A percentile compares a stretch with the other conserved stretches of the same genome.
Conservation (phyloP, 2,329 filamentous ascomycete genomes). For the Clathrospora elynae region DNA sequence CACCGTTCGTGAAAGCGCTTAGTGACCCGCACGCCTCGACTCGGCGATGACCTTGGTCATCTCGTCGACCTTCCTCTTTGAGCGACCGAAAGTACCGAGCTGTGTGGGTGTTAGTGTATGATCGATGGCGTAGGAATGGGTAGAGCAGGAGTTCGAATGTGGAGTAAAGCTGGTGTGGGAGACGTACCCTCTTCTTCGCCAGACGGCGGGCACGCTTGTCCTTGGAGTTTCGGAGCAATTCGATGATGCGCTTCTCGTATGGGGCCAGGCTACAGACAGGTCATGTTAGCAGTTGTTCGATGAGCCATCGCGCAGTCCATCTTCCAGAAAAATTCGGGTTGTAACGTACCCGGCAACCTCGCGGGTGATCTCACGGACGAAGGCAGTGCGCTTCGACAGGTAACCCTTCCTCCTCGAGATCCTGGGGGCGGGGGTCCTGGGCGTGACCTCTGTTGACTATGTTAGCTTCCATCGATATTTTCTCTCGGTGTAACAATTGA, state of each 20-base stretch:
- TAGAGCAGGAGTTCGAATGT: slow-evolving; percentile 4
- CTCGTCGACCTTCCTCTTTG: slow-evolving; percentile 99
- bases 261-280: slow-evolving; percentile 30
- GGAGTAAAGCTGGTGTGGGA: slow-evolving; percentile 4
- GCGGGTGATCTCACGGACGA: slow-evolving; percentile 97
- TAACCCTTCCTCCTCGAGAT: slow-evolving; percentile 84
- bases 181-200: slow-evolving; percentile 94
- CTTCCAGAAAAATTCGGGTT: slow-evolving; percentile 6
- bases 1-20: slow-evolving; percentile 50
- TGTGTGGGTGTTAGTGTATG: slow-evolving; percentile 49
- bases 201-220: slow-evolving; percentile 99
- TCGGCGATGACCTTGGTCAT: slow-evolving; percentile 98
- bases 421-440: slow-evolving; percentile 55
- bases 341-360: slow-evolving; percentile 88
- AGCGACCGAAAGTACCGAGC: slow-evolving; percentile 98
- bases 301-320: slow-evolving; percentile 1
- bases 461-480: slow-evolving; percentile 31
- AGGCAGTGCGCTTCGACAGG: slow-evolving; percentile 94
- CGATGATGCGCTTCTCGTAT: slow-evolving; percentile 96
- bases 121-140: slow-evolving; percentile 4
- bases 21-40: slow-evolving; percentile 77
- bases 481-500: slow-evolving; percentile 10
- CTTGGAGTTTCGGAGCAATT: slow-evolving; percentile 98
- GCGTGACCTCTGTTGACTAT: slow-evolving; percentile 55
- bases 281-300: slow-evolving; percentile 14